Evolutionary conservation across 2,329 filamentous ascomycete genomes (phyloP).

Genomic region (Tolypocladium tundrense): DNA sequence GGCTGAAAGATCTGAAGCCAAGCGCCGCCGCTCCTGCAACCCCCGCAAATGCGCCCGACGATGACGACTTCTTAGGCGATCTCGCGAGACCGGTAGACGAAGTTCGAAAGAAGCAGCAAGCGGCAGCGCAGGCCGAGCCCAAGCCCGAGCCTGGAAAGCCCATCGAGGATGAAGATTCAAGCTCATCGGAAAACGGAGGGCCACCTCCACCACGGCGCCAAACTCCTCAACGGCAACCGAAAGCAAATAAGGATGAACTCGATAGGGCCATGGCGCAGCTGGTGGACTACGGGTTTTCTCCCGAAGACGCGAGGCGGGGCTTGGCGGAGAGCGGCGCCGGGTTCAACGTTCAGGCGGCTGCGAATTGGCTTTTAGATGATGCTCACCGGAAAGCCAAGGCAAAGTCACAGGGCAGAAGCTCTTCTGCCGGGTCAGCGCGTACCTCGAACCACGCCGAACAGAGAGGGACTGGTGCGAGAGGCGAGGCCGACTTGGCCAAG

Average conservation of each 20-base stretch:
- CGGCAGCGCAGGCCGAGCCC: constrained; percentile 15
- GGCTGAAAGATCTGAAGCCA: constrained; percentile 53
- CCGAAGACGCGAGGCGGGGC: constrained; percentile 72
- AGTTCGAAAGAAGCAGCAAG: constrained; percentile 38
- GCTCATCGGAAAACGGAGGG: constrained; percentile 32
- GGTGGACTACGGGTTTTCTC: constrained; percentile 88
- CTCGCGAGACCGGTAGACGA: constrained; percentile 55
- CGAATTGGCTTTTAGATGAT: constrained; percentile 82
- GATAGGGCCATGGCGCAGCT: constrained; percentile 80
- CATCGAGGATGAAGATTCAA: constrained; percentile 38
- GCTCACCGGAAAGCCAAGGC: constrained; percentile 77
- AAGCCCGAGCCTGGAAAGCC: constrained; percentile 41
- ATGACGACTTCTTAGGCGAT: constrained; percentile 57
- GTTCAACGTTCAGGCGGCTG: constrained; percentile 72
- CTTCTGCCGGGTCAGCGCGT: constrained; percentile 12
- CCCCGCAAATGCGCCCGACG: constrained; percentile 29
- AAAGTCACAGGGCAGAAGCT: constrained; percentile 48
- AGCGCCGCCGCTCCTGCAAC: constrained; percentile 17
- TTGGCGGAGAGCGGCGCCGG: constrained; percentile 72
- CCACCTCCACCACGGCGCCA: constrained; percentile 10
- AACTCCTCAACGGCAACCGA: constrained; percentile 12
- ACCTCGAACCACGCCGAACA: neutral
- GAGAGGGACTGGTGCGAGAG: constrained; percentile 41
- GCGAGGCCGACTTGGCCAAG: constrained; percentile 67
- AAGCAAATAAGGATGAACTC: constrained; percentile 31